Conservation (phyloP, 2,329 filamentous ascomycete genomes). For the Rachicladosporium sp. region DNA sequence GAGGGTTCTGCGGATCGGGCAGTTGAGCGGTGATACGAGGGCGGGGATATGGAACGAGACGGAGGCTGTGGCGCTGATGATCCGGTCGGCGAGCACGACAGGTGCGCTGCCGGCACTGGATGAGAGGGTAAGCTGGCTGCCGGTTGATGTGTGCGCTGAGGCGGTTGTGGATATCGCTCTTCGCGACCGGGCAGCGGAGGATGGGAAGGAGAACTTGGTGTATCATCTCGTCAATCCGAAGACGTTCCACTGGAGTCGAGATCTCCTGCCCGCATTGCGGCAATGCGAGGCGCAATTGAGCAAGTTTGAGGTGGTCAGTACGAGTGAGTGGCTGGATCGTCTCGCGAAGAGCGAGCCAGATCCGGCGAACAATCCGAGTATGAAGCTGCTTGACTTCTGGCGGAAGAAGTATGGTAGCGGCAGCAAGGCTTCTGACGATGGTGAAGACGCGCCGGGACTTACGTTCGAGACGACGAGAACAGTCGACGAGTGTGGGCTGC, state of each 20-base stretch:
- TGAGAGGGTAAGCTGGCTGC: conserved; percentile 24
- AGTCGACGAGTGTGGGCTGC: conserved; percentile 6
- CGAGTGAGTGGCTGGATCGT: conserved; percentile 14
- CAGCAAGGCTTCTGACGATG: conserved; percentile 1
- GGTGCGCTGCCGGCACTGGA: conserved; percentile 25
- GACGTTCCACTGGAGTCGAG: conserved; percentile 39
- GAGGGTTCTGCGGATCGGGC: conserved; percentile 22
- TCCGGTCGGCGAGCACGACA: conserved; percentile 17
- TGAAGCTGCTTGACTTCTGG: conserved; percentile 23
- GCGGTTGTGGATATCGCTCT: conserved; percentile 7
- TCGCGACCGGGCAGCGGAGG: conserved; percentile 1
- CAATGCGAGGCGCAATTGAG: conserved; percentile 5
- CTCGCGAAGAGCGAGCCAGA: conserved; percentile 13
- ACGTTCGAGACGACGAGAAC: conserved; percentile 12
- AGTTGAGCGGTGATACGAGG: conserved; percentile 37
- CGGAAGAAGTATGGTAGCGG: conserved; percentile 16
- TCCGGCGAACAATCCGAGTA: conserved; percentile 19
- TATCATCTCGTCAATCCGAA: conserved; percentile 21
- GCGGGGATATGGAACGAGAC: conserved; percentile 38
- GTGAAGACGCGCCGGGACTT: conserved; percentile 7
- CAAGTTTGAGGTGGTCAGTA: conserved; percentile 12
- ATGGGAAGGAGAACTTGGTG: conserved; percentile 10
- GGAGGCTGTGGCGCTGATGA: conserved; percentile 39
- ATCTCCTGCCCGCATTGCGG: conserved; percentile 40
- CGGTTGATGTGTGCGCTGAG: conserved; percentile 19